A percentile compares a stretch with the other conserved stretches of the same genome.
phyloP scores from a whole-genome alignment of 2,329 filamentous ascomycete genomes.

The Penicillium sp. region DNA sequence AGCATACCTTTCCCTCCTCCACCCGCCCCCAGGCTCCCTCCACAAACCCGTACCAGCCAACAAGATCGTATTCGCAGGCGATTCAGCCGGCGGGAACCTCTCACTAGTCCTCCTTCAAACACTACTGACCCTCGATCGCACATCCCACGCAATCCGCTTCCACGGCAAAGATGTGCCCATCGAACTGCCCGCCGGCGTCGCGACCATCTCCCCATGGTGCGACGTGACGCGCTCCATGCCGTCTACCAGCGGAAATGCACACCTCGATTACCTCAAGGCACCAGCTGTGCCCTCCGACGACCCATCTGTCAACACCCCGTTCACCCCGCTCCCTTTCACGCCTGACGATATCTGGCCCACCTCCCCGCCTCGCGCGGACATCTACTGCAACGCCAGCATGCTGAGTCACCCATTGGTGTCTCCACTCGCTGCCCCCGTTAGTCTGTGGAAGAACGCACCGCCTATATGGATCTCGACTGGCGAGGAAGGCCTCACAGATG shows the following conservation, averaged over 20 bases:
- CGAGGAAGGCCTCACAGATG: slow-evolving; percentile 45
- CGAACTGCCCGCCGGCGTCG: slow-evolving; percentile 42
- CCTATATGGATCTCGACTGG: slow-evolving; percentile 44
- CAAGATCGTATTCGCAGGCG: slow-evolving; percentile 48
- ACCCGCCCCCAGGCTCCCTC: slow-evolving; percentile 43
- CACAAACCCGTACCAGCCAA: slow-evolving; percentile 44
- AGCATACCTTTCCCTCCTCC: slow-evolving; percentile 48
- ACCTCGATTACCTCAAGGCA: slow-evolving; percentile 41
- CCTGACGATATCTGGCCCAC: slow-evolving; percentile 42
- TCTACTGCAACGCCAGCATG: slow-evolving; percentile 41
- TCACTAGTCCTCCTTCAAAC: slow-evolving; percentile 42
- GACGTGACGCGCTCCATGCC: slow-evolving; percentile 46
- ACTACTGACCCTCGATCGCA: slow-evolving; percentile 41
- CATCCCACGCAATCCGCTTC: slow-evolving; percentile 37
- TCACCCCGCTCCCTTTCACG: slow-evolving; percentile 27
- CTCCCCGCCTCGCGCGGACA: slow-evolving; percentile 43
- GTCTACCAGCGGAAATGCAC: slow-evolving; percentile 36
- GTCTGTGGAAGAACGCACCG: slow-evolving; percentile 42
- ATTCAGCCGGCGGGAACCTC: slow-evolving; percentile 48
- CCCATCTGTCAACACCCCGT: slow-evolving; percentile 14
- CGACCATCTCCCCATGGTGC: slow-evolving; percentile 43
- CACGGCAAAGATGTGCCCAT: slow-evolving; percentile 42
- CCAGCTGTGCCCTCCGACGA: slow-evolving; percentile 26
- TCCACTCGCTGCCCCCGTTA: slow-evolving; percentile 35
- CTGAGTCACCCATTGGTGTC: slow-evolving; percentile 43